phyloP scores from a whole-genome alignment of 306 rosid species.

The Medicago ruthenica region DNA sequence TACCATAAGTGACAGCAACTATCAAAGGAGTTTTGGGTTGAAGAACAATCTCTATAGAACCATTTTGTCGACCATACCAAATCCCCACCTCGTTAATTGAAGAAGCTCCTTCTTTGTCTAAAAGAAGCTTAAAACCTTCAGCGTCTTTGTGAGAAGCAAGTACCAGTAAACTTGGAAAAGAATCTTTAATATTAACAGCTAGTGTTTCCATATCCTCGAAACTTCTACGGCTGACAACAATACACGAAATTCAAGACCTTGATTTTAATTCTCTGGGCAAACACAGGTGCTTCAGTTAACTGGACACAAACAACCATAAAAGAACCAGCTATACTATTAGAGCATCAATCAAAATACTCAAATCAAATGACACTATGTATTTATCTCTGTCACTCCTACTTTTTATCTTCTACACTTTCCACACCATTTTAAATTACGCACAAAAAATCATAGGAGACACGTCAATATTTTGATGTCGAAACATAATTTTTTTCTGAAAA shows the following conservation, averaged over 20 bases:
- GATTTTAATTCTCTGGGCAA: too few species aligned
- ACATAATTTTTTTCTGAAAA: not conserved
- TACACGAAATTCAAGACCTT: too few species aligned
- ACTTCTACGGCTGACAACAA: too few species aligned
- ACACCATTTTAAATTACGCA: slow-evolving; percentile 33
- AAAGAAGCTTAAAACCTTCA: slow-evolving; percentile 57
- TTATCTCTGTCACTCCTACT: too few species aligned
- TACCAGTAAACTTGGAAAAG: slow-evolving; percentile 69
- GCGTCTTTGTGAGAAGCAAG: slow-evolving; percentile 79
- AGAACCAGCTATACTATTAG: slow-evolving; percentile 38
- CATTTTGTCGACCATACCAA: slow-evolving; percentile 73
- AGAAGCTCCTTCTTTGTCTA: slow-evolving; percentile 51
- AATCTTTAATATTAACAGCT: slow-evolving; percentile 60
- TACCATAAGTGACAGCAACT: slow-evolving; percentile 91
- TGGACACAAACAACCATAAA: slow-evolving; percentile 33
- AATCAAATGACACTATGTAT: too few species aligned
- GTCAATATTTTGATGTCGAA: too few species aligned
- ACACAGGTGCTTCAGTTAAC: too few species aligned
- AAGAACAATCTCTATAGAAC: slow-evolving; percentile 66
- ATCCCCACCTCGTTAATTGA: slow-evolving; percentile 63
- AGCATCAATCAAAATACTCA: too few species aligned
- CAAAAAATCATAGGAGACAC: not conserved
- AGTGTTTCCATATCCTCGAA: slow-evolving; percentile 59
- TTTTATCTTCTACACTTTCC: too few species aligned
- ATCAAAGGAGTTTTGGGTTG: slow-evolving; percentile 77